Base-by-base conservation (phyloP, 164 flowering plant species). In the Paratinospora sagittata region DNA sequence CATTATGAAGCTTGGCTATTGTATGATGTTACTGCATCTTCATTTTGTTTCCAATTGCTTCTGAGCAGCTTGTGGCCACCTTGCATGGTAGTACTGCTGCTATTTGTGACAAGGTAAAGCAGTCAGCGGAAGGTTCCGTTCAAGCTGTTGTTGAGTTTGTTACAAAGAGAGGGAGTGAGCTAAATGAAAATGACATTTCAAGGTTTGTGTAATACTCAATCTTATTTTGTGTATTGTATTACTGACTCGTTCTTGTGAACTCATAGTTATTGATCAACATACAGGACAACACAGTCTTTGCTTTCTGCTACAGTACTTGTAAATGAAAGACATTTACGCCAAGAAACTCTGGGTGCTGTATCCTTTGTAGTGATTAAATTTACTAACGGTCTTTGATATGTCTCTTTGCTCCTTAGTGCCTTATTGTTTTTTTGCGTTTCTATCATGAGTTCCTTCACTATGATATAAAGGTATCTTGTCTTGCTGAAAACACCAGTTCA, bases 121-220 rank as follows among this genome's bases (percentile, higher is more conserved):
- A 87, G 71, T 93, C 98, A 62, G 98, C 97, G 58, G 97, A 91
- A 85, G 98, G 96, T 61, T 84, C 92, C 36, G 84, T 96, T 75
- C 89, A 89, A 82, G 99, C 96, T 55, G 91, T 96, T 27, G 82
- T 80, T 66, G 99, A 96, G 76, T 91, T 96, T 74, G 88, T 93
- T 37, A 76, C 83, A 12, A 85, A 78, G 77, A 87, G 99, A 75
- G 96, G 97, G 26, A 76, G 67, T 63, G 96, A 96, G 80, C 82
- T 93, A 78, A 90, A 82, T 78, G 96, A 90, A 70, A 73, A 62
- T 67, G 98, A 91, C 77, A 76, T 96, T 69, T 82, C 96, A 69
- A 91, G 98, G 99, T 95, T 65, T 8, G 58, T 57, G 16, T 27
- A 27, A 19, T 66, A 33, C 19, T 41, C 26, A 47, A 33, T 27